A percentile compares a stretch with the other conserved stretches of the same genome.
Conservation (phyloP, 129 eudicot genomes). For the Lactuca saligna region DNA sequence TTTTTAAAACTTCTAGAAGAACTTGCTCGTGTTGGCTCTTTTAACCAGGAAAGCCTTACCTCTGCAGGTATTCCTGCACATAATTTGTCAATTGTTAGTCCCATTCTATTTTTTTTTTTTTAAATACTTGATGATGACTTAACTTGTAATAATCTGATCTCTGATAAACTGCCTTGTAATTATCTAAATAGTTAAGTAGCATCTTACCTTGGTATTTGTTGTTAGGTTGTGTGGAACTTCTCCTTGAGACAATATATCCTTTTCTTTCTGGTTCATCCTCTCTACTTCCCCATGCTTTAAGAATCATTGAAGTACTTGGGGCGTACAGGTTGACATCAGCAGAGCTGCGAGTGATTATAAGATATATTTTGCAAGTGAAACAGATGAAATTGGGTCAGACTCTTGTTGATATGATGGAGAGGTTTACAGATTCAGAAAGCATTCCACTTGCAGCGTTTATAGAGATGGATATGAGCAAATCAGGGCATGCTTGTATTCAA, state of each 20-base stretch:
- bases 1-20: slow-evolving; percentile 62
- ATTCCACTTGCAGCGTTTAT: slow-evolving; percentile 89
- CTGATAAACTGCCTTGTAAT: not conserved
- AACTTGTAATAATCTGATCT: too few relatives aligned
- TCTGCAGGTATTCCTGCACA: slow-evolving; percentile 68
- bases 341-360: slow-evolving; percentile 79
- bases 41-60: slow-evolving; percentile 93
- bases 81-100: not conserved
- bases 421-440: slow-evolving; percentile 60
- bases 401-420: slow-evolving; percentile 88
- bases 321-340: slow-evolving; percentile 88
- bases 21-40: slow-evolving; percentile 84
- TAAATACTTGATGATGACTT: too few relatives aligned
- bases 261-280: slow-evolving; percentile 80
- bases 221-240: slow-evolving; percentile 94
- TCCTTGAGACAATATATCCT: slow-evolving; percentile 81
- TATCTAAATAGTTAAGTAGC: not conserved
- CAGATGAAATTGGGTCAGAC: slow-evolving; percentile 57
- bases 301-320: slow-evolving; percentile 94
- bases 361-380: slow-evolving; percentile 78
- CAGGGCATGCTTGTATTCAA: slow-evolving; percentile 90
- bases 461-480: slow-evolving; percentile 93
- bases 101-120: too few relatives aligned
- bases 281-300: slow-evolving; percentile 62
- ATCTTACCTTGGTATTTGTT: slow-evolving; percentile 18